These are phyloP conservation scores for Petunia axillaris DNA, from an alignment of 257 asterid species.

Conservation along the genomic window DNA sequence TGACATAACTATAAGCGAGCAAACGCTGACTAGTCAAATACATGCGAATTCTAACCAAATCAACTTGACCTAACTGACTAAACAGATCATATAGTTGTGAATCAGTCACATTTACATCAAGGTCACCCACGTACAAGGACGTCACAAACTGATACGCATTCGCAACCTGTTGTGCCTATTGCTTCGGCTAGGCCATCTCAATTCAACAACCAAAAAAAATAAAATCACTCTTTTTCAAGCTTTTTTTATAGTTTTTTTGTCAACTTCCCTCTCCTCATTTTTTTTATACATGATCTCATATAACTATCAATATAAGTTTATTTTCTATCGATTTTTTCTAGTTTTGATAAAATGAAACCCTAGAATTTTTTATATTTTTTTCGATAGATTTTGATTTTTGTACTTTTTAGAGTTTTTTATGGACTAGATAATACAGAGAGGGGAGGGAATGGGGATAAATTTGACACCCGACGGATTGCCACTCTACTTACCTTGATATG, in stretches of 20 bases:
- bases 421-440: slow-evolving; percentile 30
- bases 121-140: too few species aligned
- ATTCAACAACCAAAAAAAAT: slow-evolving; percentile 62
- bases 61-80: too few species aligned
- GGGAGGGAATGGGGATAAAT: slow-evolving; percentile 49
- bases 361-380: too few species aligned
- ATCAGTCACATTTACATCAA: too few species aligned
- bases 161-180: too few species aligned
- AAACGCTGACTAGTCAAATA: too few species aligned
- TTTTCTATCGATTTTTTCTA: slow-evolving; percentile 28
- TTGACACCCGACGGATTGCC: slow-evolving; percentile 48
- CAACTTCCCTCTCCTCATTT: slow-evolving; percentile 88
- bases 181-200: too few species aligned
- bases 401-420: slow-evolving; percentile 21
- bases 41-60: too few species aligned
- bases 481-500: slow-evolving; percentile 28
- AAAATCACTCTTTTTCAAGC: slow-evolving; percentile 31
- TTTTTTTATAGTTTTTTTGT: slow-evolving; percentile 43
- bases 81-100: too few species aligned
- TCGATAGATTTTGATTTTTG: too few species aligned
- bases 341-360: slow-evolving; percentile 27
- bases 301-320: slow-evolving; percentile 39
- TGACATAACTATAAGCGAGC: slow-evolving; percentile 74
- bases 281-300: slow-evolving; percentile 33
- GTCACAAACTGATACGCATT: too few species aligned